These are phyloP conservation scores for Suillus weaverae DNA, from an alignment of 768 basidiomycete species.

Conservation along the genomic window DNA sequence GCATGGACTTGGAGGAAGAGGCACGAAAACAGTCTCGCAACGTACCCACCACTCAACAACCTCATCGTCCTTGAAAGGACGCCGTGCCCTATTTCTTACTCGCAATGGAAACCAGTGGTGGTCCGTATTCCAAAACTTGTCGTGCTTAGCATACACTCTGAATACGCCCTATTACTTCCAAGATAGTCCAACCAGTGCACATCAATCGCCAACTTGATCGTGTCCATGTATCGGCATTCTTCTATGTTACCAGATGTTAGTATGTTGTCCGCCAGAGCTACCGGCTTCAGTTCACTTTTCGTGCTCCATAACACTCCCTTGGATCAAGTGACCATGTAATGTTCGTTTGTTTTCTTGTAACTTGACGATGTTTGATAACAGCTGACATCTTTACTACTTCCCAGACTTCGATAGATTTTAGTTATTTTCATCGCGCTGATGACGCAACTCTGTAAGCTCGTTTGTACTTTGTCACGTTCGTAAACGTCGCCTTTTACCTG, in stretches of 20 bases:
- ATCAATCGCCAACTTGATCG: not conserved
- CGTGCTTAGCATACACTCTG: not conserved
- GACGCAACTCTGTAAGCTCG: not conserved
- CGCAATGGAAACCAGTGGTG: not conserved
- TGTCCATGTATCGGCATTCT: not conserved
- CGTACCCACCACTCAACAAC: conserved; percentile 8
- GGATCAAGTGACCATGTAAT: not conserved
- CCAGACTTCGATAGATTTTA: conserved; percentile 1
- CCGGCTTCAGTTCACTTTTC: not conserved
- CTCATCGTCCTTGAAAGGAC: not conserved
- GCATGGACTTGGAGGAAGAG: conserved; percentile 29
- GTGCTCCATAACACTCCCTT: not conserved
- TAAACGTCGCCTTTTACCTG: not conserved
- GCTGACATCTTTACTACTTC: not conserved
- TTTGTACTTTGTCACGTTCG: not conserved
- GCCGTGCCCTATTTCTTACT: not conserved
- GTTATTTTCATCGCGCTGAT: not conserved
- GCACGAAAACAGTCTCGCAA: conserved; percentile 20
- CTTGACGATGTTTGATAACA: not conserved
- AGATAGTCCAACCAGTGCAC: not conserved
- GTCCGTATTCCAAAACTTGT: not conserved
- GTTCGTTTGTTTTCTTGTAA: not conserved
- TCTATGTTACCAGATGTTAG: not conserved
- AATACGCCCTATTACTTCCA: not conserved
- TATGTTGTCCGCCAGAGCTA: not conserved